Conservation (phyloP, 441 rosid genomes). For the Euphorbia schlechtendalii region DNA sequence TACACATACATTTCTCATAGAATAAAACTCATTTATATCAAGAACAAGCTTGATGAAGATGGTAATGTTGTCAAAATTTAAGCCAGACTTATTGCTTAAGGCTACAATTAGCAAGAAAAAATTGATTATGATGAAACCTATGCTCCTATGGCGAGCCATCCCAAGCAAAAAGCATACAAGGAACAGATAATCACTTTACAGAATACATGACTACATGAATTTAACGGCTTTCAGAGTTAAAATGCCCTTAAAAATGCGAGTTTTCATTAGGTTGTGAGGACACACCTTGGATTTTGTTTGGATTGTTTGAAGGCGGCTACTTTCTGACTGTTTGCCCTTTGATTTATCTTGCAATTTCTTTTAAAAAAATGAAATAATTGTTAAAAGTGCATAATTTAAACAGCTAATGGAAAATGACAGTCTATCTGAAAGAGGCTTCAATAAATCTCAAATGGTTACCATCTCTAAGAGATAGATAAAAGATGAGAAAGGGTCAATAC, state of each 20-base stretch:
- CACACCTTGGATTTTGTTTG: constrained; percentile 57
- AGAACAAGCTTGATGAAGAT: too few species aligned
- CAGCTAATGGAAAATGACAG: constrained; percentile 13
- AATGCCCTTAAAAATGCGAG: not conserved
- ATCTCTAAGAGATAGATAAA: constrained; percentile 1
- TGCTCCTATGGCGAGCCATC: too few species aligned
- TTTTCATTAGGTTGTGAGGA: not conserved
- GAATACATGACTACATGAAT: not conserved
- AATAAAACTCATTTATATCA: too few species aligned
- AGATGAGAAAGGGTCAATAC: constrained; percentile 24
- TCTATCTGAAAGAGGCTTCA: constrained; percentile 8
- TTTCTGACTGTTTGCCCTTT: constrained; percentile 36
- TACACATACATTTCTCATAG: too few species aligned
- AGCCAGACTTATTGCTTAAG: too few species aligned
- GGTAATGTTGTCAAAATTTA: too few species aligned
- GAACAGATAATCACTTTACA: not conserved
- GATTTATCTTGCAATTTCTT: constrained; percentile 45
- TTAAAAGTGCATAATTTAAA: constrained; percentile 11
- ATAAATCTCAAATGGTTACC: constrained; percentile 11
- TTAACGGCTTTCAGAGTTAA: not conserved
- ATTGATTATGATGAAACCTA: too few species aligned
- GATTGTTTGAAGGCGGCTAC: constrained; percentile 26
- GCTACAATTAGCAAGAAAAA: too few species aligned
- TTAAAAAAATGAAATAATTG: constrained; percentile 33
- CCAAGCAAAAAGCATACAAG: not conserved